Conservation (phyloP, 1,284 basidiomycete species). For the Volvariella surrecta region DNA sequence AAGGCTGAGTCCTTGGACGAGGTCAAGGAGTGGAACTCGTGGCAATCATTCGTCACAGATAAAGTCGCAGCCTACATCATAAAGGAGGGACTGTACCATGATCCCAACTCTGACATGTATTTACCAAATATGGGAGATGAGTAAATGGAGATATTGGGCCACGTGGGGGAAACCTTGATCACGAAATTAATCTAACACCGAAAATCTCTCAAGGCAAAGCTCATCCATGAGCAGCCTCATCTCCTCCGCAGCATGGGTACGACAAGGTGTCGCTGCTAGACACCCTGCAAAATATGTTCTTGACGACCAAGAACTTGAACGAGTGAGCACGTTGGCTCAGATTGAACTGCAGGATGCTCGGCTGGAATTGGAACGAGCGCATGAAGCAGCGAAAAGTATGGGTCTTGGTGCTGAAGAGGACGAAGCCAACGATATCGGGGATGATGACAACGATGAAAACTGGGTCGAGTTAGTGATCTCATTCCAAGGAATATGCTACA, state of each 20-base stretch:
- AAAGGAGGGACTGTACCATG: constrained; percentile 43
- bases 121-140: too few relatives aligned
- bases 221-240: constrained; percentile 61
- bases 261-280: constrained; percentile 67
- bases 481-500: constrained; percentile 9
- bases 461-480: constrained; percentile 77
- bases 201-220: background rate
- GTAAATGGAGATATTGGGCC: too few relatives aligned
- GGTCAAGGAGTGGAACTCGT: constrained; percentile 13
- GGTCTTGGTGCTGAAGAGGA: constrained; percentile 49
- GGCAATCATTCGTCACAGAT: constrained; percentile 24
- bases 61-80: constrained; percentile 34
- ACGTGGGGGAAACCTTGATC: background rate
- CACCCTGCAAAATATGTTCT: constrained; percentile 87
- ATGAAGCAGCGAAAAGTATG: constrained; percentile 70
- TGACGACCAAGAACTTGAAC: constrained; percentile 85
- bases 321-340: constrained; percentile 83
- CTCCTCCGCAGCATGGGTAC: constrained; percentile 69
- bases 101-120: too few relatives aligned
- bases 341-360: constrained; percentile 87
- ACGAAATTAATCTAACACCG: constrained; percentile 4
- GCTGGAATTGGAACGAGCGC: constrained; percentile 77
- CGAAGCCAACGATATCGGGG: constrained; percentile 52
- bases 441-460: constrained; percentile 42
- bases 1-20: constrained; percentile 12